Base-by-base conservation (phyloP, 2,329 filamentous ascomycete genomes). In the Alternaria panax region DNA sequence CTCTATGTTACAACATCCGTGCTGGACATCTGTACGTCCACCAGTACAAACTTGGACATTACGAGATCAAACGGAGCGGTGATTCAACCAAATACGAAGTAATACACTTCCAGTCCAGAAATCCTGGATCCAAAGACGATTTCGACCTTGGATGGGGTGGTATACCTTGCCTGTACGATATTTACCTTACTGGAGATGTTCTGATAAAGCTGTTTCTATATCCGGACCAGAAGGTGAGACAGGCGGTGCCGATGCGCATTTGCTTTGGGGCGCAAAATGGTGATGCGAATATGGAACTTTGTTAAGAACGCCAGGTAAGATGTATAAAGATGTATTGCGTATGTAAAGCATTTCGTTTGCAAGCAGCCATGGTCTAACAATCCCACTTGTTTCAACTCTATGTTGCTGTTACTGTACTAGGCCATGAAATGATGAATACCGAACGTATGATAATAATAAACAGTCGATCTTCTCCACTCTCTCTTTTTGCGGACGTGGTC, bases 131-230 rank as follows among this genome's bases (percentile, higher is more conserved):
- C 24, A 28, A 38, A 16, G 48, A 51, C 25, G 34, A n/a, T 6
- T 18, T 51, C n/a, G 2, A 28, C 5, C 48, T 41, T 22, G n/a
- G 34, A 11, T 28, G n/a, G 25, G 18, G 22, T 8, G 11, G n/a
- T 41, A 9, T 7, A 16, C 48, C 48, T 7, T 24, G 7, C 8
- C 34, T 51, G 9, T 51, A 40, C 11, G 34, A 51, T 18, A 8
- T 51, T 12, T 51, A 20, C 9, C 48, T 51, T 12, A 51, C 48
- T 5, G 48, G 48, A 4, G 24, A 51, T 38, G 48, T 51, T n/a
- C 11, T 41, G 24, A 22, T 51, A 34, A 30, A 30, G 48, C 27
- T 51, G 16, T 41, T 51, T 18, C 5, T 22, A 8, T 40, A 40
- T n/a, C 24, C 20, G 8, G 48, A 40, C 9, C 20, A 18, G 18